Evolutionary conservation across 2,329 filamentous ascomycete genomes (phyloP), one percentile per base, ranked within the genome.

Genomic region (Ophiostoma angusticollis): DNA sequence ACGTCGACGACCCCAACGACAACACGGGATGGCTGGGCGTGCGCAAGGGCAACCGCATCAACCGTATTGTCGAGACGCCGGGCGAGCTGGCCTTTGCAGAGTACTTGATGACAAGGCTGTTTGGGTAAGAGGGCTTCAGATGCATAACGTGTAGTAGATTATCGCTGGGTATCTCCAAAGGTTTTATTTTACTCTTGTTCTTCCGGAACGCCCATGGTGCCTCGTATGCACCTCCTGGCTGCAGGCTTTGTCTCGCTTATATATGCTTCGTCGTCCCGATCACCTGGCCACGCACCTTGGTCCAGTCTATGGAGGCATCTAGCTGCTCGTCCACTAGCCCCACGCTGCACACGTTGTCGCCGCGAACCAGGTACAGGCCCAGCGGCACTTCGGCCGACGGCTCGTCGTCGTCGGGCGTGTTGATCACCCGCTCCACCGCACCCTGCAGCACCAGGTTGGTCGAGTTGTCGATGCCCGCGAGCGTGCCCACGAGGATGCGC

Each of bases 221-320:
- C 18, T 6, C 13, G 17, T 28, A 7, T 24, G n/a, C 6, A n/a
- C 9, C 11, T 3, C 21, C 13, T 14, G 16, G 4, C 23, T 2
- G 1, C 35, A n/a, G 13, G 24, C 21, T 18, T 18, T 16, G 6
- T 24, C 2, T 3, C 23, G 6, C 30, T 52, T 59, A 75, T 47
- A 60, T 50, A 54, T 95, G 86, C 60, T 91, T 95, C 52, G 86
- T 87, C 38, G 77, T 78, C 42, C 84, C 84, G 52, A 96, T 81
- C 22, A 81, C 76, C 43, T 79, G 76, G 5, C 89, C 89, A 56
- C 82, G 80, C 28, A 98, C 91, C 58, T 93, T 79, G 16, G 72
- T 70, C 91, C 91, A 98, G 62, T 95, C 80, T 55, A 98, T 96
- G 51, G 80, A 86, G 28, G 70, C 72, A 61, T 98, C 91, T 43